Evolutionary conservation across 2,329 filamentous ascomycete species (phyloP).

Genomic region (Botryosphaeria agaves): DNA sequence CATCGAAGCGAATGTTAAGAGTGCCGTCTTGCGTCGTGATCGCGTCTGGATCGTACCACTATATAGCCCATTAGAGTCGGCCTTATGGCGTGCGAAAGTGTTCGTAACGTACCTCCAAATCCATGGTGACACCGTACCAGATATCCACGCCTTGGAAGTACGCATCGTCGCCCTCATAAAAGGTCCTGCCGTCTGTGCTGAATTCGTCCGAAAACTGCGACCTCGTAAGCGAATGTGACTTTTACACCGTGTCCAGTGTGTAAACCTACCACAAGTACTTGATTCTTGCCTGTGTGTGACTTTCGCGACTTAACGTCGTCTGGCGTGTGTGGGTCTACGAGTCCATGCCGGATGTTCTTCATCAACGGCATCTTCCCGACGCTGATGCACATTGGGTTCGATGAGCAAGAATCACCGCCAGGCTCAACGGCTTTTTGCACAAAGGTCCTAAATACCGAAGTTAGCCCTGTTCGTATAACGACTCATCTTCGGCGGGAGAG

Average conservation of each 20-base stretch:
- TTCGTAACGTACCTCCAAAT: constrained; percentile 39
- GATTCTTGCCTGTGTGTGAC: constrained; percentile 39
- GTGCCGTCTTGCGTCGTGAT: constrained; percentile 44
- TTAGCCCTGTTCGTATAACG: too few relatives aligned
- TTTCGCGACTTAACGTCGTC: constrained; percentile 36
- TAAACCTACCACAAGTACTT: constrained; percentile 41
- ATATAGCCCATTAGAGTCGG: constrained; percentile 1
- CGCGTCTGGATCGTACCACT: constrained; percentile 57
- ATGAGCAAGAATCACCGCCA: constrained; percentile 18
- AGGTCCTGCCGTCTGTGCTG: constrained; percentile 47
- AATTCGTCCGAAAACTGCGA: constrained; percentile 53
- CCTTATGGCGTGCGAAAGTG: not conserved
- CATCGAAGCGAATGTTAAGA: constrained; percentile 46
- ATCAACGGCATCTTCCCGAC: constrained; percentile 33
- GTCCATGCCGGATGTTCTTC: constrained; percentile 39
- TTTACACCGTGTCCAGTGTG: not conserved
- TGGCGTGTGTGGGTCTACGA: constrained; percentile 55
- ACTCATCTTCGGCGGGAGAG: too few relatives aligned
- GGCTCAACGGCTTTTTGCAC: constrained; percentile 26
- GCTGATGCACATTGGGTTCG: constrained; percentile 31
- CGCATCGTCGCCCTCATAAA: constrained; percentile 53
- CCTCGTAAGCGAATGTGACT: constrained; percentile 2
- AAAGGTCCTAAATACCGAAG: too few relatives aligned
- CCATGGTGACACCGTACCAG: constrained; percentile 55
- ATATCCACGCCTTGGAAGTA: constrained; percentile 51